Percentiles rank a stretch among this genome's conserved stretches.
These are phyloP conservation scores for Floccularia luteovirens DNA, from an alignment of 768 basidiomycete species.

Conservation along the genomic window DNA sequence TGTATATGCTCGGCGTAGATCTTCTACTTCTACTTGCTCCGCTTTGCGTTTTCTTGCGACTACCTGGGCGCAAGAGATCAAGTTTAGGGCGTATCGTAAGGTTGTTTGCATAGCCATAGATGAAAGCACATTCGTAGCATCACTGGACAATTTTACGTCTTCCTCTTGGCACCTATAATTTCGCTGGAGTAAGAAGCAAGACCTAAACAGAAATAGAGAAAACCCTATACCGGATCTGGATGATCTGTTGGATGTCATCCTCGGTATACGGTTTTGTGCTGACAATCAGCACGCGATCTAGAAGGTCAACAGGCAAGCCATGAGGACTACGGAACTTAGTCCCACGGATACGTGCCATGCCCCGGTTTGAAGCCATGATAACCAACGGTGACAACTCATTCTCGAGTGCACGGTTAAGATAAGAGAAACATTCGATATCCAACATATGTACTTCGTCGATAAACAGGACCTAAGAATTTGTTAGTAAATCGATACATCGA, in stretches of 20 bases:
- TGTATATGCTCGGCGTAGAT: slow-evolving; percentile 75
- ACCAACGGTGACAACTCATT: slow-evolving; percentile 90
- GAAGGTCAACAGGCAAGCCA: slow-evolving; percentile 88
- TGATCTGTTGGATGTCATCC: slow-evolving; percentile 86
- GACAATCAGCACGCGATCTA: slow-evolving; percentile 95
- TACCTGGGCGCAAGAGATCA: slow-evolving; percentile 89
- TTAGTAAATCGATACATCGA: not conserved
- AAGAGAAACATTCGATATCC: slow-evolving; percentile 99
- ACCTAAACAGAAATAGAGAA: slow-evolving; percentile 3
- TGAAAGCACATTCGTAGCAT: slow-evolving; percentile 74
- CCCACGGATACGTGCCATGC: slow-evolving; percentile 90
- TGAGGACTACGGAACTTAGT: slow-evolving; percentile 94
- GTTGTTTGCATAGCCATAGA: slow-evolving; percentile 88
- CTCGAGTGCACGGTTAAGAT: slow-evolving; percentile 94
- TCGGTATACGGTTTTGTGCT: slow-evolving; percentile 81
- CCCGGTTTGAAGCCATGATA: slow-evolving; percentile 97
- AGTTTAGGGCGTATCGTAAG: slow-evolving; percentile 87
- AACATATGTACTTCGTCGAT: slow-evolving; percentile 99
- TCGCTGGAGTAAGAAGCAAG: not conserved
- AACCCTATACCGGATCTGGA: slow-evolving; percentile 79
- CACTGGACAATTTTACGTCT: slow-evolving; percentile 74
- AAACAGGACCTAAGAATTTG: slow-evolving; percentile 73
- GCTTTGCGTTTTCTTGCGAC: slow-evolving; percentile 79
- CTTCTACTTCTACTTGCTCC: slow-evolving; percentile 76
- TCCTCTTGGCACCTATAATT: slow-evolving; percentile 80